Conservation (phyloP, 306 rosid genomes). For the Quercus cerris region DNA sequence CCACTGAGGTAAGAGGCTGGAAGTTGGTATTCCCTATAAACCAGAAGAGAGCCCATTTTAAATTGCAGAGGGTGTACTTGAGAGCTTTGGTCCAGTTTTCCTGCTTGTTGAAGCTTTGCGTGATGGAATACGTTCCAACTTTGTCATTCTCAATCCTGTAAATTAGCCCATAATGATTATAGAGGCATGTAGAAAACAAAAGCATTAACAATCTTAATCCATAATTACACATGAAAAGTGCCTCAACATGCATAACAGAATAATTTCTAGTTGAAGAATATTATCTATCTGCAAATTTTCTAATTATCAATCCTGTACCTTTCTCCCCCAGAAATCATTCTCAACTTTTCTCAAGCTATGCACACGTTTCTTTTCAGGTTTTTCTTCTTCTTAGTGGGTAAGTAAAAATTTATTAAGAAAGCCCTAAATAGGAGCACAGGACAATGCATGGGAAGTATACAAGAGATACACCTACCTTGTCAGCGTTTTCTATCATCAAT, state of each 20-base stretch:
- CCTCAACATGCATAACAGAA: neutral
- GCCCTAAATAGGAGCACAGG: no score
- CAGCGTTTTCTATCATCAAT: neutral
- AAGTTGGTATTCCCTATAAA: constrained; percentile 91
- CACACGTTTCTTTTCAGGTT: no score
- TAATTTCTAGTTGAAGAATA: neutral
- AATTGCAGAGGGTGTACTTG: constrained; percentile 89
- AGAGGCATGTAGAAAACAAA: neutral
- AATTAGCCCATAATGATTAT: constrained; percentile 18
- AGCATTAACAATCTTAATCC: neutral
- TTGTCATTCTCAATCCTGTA: constrained; percentile 87
- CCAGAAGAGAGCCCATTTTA: constrained; percentile 99
- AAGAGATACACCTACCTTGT: no score
- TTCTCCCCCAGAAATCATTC: neutral
- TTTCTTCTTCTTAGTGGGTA: no score
- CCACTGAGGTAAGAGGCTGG: constrained; percentile 77
- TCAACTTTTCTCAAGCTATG: neutral
- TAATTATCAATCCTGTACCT: neutral
- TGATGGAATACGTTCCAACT: constrained; percentile 88
- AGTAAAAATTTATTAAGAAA: no score
- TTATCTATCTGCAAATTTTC: no score
- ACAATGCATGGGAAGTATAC: no score
- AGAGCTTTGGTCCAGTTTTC: constrained; percentile 99
- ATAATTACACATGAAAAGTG: neutral
- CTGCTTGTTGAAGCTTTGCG: constrained; percentile 94